These are phyloP conservation scores for Eimeria acervulina DNA, from an alignment of 169 alveolate species.

Conservation along the genomic window DNA sequence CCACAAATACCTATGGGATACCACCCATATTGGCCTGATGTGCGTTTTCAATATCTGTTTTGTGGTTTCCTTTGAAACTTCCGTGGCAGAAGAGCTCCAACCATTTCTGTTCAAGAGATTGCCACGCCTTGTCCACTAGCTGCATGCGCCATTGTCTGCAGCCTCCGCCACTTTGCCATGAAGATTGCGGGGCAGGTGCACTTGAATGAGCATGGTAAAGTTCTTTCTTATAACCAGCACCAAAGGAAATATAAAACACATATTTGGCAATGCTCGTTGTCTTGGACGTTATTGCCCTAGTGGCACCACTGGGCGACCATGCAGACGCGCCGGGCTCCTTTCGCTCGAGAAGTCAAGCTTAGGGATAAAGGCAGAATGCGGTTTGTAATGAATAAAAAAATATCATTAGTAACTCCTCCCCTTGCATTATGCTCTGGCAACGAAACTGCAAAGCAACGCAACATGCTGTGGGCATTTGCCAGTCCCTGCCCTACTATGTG, in stretches of 20 bases:
- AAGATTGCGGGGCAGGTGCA: not conserved
- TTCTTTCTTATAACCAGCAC: not conserved
- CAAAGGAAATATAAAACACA: not conserved
- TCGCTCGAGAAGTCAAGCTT: not conserved
- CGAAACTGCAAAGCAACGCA: not conserved
- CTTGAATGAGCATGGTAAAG: not conserved
- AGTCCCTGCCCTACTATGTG: not conserved
- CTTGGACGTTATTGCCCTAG: not conserved
- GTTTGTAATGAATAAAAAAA: not conserved
- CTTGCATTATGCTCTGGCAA: not conserved
- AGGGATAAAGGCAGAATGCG: not conserved
- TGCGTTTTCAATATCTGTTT: not conserved
- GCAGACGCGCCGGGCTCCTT: not conserved
- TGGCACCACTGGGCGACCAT: not conserved
- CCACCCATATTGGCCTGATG: not conserved
- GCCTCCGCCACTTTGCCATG: not conserved
- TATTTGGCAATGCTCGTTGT: not conserved
- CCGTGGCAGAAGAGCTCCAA: not conserved
- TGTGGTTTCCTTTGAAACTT: not conserved
- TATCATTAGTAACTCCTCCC: not conserved
- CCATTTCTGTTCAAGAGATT: not conserved
- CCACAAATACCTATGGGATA: not conserved
- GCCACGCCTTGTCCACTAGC: not conserved
- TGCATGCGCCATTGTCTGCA: conserved; percentile 15
- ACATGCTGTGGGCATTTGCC: not conserved